Conservation (phyloP, 2,329 filamentous ascomycete genomes). For the Colletotrichum caudatum region DNA sequence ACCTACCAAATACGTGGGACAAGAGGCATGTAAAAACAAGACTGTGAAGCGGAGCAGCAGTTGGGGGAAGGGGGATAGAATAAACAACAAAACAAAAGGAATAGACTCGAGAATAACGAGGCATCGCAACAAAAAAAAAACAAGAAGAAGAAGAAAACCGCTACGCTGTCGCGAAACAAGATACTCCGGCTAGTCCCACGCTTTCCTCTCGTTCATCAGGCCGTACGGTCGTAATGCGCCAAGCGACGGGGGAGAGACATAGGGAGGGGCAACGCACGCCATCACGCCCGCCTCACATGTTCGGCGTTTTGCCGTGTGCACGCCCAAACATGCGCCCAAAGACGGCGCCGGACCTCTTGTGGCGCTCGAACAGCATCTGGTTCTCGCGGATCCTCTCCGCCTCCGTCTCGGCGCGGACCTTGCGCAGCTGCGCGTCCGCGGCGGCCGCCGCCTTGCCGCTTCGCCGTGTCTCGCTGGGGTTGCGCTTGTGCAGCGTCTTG, state of each 20-base stretch:
- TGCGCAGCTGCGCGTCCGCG: constrained; percentile 38
- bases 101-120: constrained; percentile 9
- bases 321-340: constrained; percentile 43
- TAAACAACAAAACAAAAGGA: constrained; percentile 29
- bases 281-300: not conserved
- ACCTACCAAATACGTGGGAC: not conserved
- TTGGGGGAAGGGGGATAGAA: not conserved
- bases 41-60: constrained; percentile 4
- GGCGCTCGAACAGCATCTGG: constrained; percentile 17
- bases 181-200: not conserved
- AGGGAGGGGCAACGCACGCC: not conserved
- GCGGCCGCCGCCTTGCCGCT: constrained; percentile 31
- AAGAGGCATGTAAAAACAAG: constrained; percentile 12
- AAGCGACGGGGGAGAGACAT: not conserved
- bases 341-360: constrained; percentile 38
- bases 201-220: not conserved
- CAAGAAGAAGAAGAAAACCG: constrained; percentile 2
- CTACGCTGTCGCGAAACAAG: constrained; percentile 12
- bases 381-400: constrained; percentile 36
- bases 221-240: constrained; percentile 10
- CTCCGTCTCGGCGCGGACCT: constrained; percentile 35
- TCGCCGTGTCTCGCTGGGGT: constrained; percentile 34
- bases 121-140: constrained; percentile 8
- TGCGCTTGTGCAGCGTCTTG: constrained; percentile 41
- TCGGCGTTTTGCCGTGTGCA: not conserved